Conservation (phyloP, 2,329 filamentous ascomycete genomes). For the Madurella fahalii region DNA sequence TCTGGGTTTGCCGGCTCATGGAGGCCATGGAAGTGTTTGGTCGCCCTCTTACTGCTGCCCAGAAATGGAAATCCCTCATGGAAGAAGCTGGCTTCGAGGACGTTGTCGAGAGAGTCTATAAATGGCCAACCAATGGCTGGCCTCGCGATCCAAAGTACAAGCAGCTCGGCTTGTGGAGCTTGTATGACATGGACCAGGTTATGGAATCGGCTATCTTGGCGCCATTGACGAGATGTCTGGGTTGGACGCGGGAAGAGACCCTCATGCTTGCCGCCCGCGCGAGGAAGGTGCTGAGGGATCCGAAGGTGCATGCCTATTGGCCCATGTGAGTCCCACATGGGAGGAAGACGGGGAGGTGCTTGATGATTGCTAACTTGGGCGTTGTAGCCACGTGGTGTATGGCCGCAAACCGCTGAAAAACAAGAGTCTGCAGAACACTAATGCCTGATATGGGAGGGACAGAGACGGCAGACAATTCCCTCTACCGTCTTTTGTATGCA, state of each 20-base stretch:
- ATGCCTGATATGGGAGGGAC: too few relatives aligned
- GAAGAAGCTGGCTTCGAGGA: constrained; percentile 27
- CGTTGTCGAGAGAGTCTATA: constrained; percentile 24
- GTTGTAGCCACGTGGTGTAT: not conserved
- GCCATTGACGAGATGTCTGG: constrained; percentile 27
- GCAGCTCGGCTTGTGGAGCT: constrained; percentile 24
- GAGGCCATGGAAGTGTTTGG: constrained; percentile 9
- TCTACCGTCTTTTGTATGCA: too few relatives aligned
- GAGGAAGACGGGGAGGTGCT: too few relatives aligned
- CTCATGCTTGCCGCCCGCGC: constrained; percentile 22
- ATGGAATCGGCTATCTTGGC: constrained; percentile 28
- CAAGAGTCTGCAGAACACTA: not conserved
- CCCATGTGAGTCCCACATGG: constrained; percentile 15
- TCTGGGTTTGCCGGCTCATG: constrained; percentile 4
- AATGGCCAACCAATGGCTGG: constrained; percentile 31
- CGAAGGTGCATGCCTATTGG: constrained; percentile 19
- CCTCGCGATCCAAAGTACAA: constrained; percentile 27
- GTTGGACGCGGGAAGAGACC: constrained; percentile 28
- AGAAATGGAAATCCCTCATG: constrained; percentile 20
- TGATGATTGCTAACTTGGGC: not conserved
- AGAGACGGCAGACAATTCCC: too few relatives aligned
- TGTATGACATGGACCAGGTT: constrained; percentile 23
- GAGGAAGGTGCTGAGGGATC: constrained; percentile 12
- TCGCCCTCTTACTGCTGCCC: constrained; percentile 7
- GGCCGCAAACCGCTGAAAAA: constrained; percentile 2